Conservation (phyloP, 805 yeast genomes). For the Scheffersomyces lignosus region DNA sequence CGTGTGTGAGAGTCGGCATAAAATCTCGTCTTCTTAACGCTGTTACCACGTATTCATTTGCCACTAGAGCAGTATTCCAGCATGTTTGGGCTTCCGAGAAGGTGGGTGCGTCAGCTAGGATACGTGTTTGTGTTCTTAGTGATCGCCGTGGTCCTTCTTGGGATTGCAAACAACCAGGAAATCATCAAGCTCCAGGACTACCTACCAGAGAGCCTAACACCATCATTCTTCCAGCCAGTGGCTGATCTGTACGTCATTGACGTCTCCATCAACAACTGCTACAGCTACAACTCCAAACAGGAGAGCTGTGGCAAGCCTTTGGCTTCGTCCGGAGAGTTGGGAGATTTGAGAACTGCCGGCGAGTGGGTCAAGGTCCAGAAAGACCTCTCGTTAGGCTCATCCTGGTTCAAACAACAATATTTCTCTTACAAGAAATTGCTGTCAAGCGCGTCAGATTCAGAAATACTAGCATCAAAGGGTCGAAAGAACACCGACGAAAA, state of each 20-base stretch:
- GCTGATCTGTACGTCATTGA: constrained; percentile 42
- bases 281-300: constrained; percentile 20
- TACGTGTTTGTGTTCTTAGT: constrained; percentile 19
- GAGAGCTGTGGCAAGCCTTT: constrained; percentile 28
- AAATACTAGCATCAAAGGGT: constrained; percentile 1
- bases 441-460: constrained; percentile 16
- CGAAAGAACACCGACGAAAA: not conserved
- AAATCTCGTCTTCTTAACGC: too few relatives aligned
- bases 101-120: constrained; percentile 27
- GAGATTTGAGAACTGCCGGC: constrained; percentile 21
- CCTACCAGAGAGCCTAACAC: constrained; percentile 5
- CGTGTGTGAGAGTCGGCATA: too few relatives aligned
- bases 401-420: constrained; percentile 45
- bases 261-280: constrained; percentile 37
- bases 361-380: constrained; percentile 47
- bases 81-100: constrained; percentile 29
- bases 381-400: constrained; percentile 45
- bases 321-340: constrained; percentile 20
- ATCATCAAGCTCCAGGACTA: constrained; percentile 35
- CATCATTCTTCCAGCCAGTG: constrained; percentile 39
- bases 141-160: constrained; percentile 22
- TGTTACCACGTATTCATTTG: too few relatives aligned
- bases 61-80: too few relatives aligned
- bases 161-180: constrained; percentile 41
- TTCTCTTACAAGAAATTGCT: constrained; percentile 32